Base-by-base conservation (phyloP, 257 asterid species). In the Capsicum rhomboideum region DNA sequence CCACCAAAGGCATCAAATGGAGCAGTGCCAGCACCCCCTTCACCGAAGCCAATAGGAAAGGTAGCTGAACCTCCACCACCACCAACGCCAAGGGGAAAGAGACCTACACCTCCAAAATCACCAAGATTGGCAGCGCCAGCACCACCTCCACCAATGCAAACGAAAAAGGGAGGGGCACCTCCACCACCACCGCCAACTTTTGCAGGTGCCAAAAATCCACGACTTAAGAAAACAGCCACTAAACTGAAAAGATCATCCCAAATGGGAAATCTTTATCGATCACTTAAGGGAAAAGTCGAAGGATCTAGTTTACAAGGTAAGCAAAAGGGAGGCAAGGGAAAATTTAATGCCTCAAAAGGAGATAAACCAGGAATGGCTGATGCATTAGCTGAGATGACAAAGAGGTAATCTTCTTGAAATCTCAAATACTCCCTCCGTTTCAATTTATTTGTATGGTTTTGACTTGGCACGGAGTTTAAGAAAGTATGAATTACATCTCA, bases 331-430 rank as follows among this genome's bases (percentile, higher is more conserved):
- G 91, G 93, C 75, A 91, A 90, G 84, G 91, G 96, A 71, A 92
- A 88, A 56, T 31, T 87, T 50, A 31, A 37, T n/a, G 13, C 44
- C 6, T 26, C 95, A 14, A 44, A 86, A 75, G 96, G 96, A 55
- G 98, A 94, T 29, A 93, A 93, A 87, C 94, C 91, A 75, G 97
- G 98, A 55, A 94, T 94, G 98, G 98, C 98, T 53, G 99, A 96
- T 92, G 99, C 99, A 82, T 90, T 96, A 77, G 98, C 98, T 44
- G 99, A 96, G 90, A 94, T 96, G 94, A 92, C 97, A 63, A 96
- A 90, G 88, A 91, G 97, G 99, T 92, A 86, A 28, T 42, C 44
- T 34, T 46, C 18, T 42, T 6, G 54, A 49, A 28, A 46, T 58
- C 40, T 44, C 72, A 29, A 79, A 61, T 66, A 8, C 75, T 66